A percentile compares a stretch with the other conserved stretches of the same genome.
Evolutionary conservation across 176 grass and related monocot genomes (phyloP).

Genomic region (Ananas comosus): DNA sequence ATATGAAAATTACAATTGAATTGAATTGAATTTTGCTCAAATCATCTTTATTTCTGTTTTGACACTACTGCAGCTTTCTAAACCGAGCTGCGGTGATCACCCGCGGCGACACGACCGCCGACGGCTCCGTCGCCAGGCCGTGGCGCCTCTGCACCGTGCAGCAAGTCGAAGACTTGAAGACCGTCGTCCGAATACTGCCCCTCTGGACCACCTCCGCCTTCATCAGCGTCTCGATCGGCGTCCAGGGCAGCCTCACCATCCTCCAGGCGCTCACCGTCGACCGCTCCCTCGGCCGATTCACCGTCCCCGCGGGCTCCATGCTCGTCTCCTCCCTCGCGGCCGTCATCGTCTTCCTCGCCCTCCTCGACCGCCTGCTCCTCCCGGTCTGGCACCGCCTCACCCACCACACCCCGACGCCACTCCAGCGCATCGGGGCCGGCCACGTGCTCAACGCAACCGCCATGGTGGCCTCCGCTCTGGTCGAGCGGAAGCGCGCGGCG

Average conservation of each 20-base stretch:
- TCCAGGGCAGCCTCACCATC: constrained; percentile 16
- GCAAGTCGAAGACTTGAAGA: constrained; percentile 22
- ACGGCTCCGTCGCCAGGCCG: constrained; percentile 2
- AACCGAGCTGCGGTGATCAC: constrained; percentile 10
- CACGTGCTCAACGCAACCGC: constrained; percentile 14
- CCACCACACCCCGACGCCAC: not conserved
- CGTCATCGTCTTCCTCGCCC: not conserved
- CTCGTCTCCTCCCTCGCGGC: constrained; percentile 1
- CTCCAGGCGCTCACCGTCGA: constrained; percentile 35
- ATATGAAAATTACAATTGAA: not conserved
- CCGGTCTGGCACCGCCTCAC: not conserved
- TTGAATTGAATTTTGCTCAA: not conserved
- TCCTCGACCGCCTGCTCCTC: constrained; percentile 12
- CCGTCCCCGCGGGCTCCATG: constrained; percentile 19
- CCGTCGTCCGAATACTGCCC: constrained; percentile 19
- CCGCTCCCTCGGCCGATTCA: constrained; percentile 19
- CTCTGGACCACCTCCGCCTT: constrained; percentile 28
- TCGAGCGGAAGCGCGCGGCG: constrained; percentile 20
- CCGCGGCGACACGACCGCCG: not conserved
- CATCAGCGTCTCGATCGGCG: constrained; percentile 17
- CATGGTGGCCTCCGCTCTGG: constrained; percentile 23
- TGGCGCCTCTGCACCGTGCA: constrained; percentile 23
- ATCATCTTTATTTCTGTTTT: not conserved
- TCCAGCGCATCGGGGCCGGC: constrained; percentile 22
- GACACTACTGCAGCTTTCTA: not conserved